Percentiles rank a stretch among this genome's conserved stretches.
These are phyloP conservation scores for Didymellaceae sp. DNA, from an alignment of 2,329 filamentous ascomycete species.

Conservation along the genomic window DNA sequence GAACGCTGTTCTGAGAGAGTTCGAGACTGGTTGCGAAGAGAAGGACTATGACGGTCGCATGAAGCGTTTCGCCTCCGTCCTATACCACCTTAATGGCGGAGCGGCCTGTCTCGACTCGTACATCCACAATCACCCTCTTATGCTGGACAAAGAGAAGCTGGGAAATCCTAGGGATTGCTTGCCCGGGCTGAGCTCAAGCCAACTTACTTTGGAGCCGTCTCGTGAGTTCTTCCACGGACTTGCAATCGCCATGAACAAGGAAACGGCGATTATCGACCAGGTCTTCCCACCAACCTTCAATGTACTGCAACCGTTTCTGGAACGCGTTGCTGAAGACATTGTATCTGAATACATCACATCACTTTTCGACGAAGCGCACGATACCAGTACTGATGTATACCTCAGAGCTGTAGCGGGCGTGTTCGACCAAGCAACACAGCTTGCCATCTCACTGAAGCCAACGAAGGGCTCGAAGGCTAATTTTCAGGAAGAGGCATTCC, in stretches of 20 bases:
- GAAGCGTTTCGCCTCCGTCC: constrained; percentile 85
- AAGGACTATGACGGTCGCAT: constrained; percentile 89
- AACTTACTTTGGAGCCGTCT: constrained; percentile 78
- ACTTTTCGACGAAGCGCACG: constrained; percentile 86
- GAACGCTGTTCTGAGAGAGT: constrained; percentile 86
- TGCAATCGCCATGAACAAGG: constrained; percentile 78
- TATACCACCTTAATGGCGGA: constrained; percentile 82
- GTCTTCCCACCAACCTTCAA: constrained; percentile 76
- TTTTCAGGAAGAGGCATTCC: constrained; percentile 69
- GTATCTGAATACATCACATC: constrained; percentile 85
- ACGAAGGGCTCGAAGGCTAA: constrained; percentile 67
- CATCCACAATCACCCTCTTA: constrained; percentile 85
- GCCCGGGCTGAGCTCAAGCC: constrained; percentile 67
- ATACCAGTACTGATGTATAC: constrained; percentile 75
- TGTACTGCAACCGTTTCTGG: constrained; percentile 79
- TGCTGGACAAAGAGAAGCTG: constrained; percentile 73
- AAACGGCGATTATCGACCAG: constrained; percentile 77
- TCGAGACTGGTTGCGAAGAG: constrained; percentile 88
- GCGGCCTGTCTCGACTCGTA: constrained; percentile 81
- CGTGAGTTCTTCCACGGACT: constrained; percentile 80
- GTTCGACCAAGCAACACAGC: constrained; percentile 83
- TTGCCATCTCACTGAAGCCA: constrained; percentile 73
- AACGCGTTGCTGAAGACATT: constrained; percentile 81
- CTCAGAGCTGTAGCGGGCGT: constrained; percentile 85
- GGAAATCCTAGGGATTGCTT: constrained; percentile 83